Evolutionary conservation across 805 yeast genomes (phyloP).

Genomic region (Isabelozyma heimii): DNA sequence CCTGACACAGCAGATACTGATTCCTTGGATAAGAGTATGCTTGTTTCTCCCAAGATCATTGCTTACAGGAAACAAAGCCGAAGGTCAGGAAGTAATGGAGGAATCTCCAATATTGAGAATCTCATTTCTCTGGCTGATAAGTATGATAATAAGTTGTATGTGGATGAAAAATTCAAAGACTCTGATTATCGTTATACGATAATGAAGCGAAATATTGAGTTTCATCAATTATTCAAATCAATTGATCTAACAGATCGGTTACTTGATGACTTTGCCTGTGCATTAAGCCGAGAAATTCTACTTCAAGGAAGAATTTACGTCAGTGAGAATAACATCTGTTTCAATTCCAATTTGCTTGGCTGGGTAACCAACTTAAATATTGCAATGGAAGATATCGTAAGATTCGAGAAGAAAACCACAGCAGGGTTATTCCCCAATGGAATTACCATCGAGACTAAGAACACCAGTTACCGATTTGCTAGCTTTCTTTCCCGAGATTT

Average conservation of each 20-base stretch:
- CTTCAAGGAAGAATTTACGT: constrained; percentile 86
- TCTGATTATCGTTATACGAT: constrained; percentile 66
- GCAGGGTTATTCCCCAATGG: constrained; percentile 93
- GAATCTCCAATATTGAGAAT: constrained; percentile 1
- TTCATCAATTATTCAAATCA: constrained; percentile 69
- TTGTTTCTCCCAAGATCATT: constrained; percentile 36
- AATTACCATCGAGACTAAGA: constrained; percentile 64
- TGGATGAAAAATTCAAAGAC: constrained; percentile 55
- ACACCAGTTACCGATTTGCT: constrained; percentile 74
- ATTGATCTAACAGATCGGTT: constrained; percentile 69
- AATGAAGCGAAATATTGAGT: constrained; percentile 63
- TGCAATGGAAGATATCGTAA: constrained; percentile 65
- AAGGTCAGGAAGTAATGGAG: constrained; percentile 30
- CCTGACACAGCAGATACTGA: not conserved
- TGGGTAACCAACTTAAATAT: constrained; percentile 85
- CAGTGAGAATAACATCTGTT: constrained; percentile 75
- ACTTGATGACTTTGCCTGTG: constrained; percentile 87
- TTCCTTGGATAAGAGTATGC: not conserved
- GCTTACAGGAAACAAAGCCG: constrained; percentile 30
- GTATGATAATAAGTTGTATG: constrained; percentile 46
- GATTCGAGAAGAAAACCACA: constrained; percentile 77
- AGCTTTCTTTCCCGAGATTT: constrained; percentile 81
- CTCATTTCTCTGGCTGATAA: constrained; percentile 10
- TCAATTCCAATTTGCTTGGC: constrained; percentile 82
- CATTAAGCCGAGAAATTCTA: constrained; percentile 79